These are phyloP conservation scores for Globisporangium sylvaticum DNA, from an alignment of 352 stramenopile species.

Conservation along the genomic window DNA sequence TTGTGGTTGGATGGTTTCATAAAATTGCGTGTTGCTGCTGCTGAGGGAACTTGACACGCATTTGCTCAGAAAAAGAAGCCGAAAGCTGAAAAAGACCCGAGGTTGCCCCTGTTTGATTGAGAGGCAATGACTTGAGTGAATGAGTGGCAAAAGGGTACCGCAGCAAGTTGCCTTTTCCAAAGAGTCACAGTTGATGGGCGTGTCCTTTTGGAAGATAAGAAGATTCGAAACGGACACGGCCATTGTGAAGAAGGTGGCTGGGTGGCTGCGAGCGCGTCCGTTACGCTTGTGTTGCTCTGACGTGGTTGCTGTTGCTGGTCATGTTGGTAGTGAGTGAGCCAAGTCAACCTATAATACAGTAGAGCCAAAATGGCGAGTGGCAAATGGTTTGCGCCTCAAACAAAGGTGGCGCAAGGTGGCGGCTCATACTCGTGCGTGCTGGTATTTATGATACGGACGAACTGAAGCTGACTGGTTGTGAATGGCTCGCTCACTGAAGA, in stretches of 20 bases:
- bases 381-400: background rate
- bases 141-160: background rate
- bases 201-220: background rate
- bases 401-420: background rate
- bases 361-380: background rate
- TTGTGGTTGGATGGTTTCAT: background rate
- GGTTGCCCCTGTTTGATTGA: too few relatives aligned
- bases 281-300: background rate
- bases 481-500: background rate
- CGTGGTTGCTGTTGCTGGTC: background rate
- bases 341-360: too few relatives aligned
- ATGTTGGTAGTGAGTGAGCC: too few relatives aligned
- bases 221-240: slow-evolving; percentile 5
- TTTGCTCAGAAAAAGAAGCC: background rate
- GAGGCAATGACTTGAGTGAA: background rate
- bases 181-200: background rate
- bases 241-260: background rate
- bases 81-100: too few relatives aligned
- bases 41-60: background rate
- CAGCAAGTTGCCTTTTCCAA: background rate
- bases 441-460: background rate
- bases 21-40: background rate
- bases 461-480: background rate
- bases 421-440: background rate
- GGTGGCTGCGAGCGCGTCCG: background rate